phyloP scores from a whole-genome alignment of 2,329 filamentous ascomycete species.

The Rhynchosporium agropyri region DNA sequence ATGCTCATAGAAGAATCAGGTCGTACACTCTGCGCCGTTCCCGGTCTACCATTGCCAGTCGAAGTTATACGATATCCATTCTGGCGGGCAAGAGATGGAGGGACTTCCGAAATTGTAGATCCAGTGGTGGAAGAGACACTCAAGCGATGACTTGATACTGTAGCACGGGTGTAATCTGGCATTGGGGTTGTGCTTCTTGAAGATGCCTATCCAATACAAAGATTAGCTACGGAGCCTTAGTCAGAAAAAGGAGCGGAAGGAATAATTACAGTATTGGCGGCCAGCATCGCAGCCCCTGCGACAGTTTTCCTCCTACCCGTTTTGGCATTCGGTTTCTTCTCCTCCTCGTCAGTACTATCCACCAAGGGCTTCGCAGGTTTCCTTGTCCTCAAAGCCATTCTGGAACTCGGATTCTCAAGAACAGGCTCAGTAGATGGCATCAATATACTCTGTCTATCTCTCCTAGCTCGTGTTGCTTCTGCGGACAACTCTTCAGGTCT shows the following conservation, averaged over 20 bases:
- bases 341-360: constrained; percentile 56
- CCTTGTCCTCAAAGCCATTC: constrained; percentile 74
- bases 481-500: constrained; percentile 77
- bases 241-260: background rate
- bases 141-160: constrained; percentile 44
- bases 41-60: constrained; percentile 42
- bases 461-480: constrained; percentile 63
- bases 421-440: constrained; percentile 41
- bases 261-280: constrained; percentile 48
- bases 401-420: constrained; percentile 48
- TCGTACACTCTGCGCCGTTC: constrained; percentile 48
- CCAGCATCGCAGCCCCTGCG: constrained; percentile 52
- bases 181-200: constrained; percentile 37
- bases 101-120: constrained; percentile 34
- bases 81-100: constrained; percentile 11
- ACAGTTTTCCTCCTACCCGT: constrained; percentile 63
- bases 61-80: constrained; percentile 38
- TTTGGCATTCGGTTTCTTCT: constrained; percentile 44
- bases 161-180: constrained; percentile 39
- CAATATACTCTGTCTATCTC: constrained; percentile 64
- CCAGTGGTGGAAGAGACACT: constrained; percentile 50
- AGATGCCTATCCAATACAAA: constrained; percentile 26
- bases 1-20: constrained; percentile 50
- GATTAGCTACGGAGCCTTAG: constrained; percentile 14
- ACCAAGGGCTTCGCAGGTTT: constrained; percentile 57